Conservation (phyloP, 2,329 filamentous ascomycete species). For the Trichoderma polysporum region DNA sequence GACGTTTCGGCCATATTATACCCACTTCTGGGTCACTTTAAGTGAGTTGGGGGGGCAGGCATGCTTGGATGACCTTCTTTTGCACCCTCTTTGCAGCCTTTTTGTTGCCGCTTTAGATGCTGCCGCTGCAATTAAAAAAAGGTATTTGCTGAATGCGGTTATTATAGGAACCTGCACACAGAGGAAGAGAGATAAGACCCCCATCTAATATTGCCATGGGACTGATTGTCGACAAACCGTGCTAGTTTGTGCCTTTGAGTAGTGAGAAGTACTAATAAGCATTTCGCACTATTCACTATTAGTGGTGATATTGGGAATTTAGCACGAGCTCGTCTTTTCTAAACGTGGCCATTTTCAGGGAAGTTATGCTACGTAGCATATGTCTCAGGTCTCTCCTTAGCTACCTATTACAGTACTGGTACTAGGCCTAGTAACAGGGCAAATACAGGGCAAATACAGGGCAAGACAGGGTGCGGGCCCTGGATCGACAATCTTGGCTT, state of each 20-base stretch:
- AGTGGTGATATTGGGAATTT: not conserved
- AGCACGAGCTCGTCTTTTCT: not conserved
- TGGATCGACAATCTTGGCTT: not conserved
- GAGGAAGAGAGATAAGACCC: not conserved
- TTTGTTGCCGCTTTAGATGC: not conserved
- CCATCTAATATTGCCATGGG: not conserved
- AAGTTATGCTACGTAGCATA: constrained; percentile 8
- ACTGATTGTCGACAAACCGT: not conserved
- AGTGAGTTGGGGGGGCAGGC: too few relatives aligned
- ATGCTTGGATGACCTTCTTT: not conserved
- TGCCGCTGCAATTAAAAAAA: not conserved
- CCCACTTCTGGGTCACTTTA: too few relatives aligned
- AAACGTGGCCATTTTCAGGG: not conserved
- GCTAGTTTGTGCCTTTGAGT: not conserved
- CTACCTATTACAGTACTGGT: not conserved
- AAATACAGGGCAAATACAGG: too few relatives aligned
- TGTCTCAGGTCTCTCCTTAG: not conserved
- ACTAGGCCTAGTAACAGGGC: too few relatives aligned
- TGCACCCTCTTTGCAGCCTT: not conserved
- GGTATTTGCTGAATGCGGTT: not conserved
- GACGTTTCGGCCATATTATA: not conserved
- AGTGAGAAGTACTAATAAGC: not conserved
- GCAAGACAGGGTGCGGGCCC: not conserved
- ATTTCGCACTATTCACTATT: not conserved
- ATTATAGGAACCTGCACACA: not conserved